Evolutionary conservation across 768 basidiomycete species (phyloP), one percentile per base, ranked within the genome.

Genomic region (Boletus rex-veris): DNA sequence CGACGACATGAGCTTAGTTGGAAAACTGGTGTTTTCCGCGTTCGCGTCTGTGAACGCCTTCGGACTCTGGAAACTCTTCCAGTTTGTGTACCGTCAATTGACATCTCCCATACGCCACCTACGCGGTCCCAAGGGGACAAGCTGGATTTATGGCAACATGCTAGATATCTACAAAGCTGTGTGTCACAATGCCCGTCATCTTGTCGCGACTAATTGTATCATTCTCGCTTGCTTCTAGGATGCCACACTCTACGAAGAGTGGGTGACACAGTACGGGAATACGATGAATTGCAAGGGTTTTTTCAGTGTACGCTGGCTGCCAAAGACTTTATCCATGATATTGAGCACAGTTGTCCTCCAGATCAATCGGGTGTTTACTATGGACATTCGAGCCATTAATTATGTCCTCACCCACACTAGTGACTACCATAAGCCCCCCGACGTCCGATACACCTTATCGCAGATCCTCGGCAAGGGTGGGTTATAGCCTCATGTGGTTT

Each of bases 381-480:
- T 75, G 50, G 89, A 90, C 64, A 73, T 79, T 0, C 79, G 79
- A 19, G 86, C 86, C 0, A 48, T 90, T 40, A 77, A 78, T 43
- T 82, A 90, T 57, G 71, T 92, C 45, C 71, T 91, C 15, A 51
- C 46, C 5, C 82, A 86, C 50, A 71, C 70, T 31, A 62, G 73
- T 37, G 69, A 75, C 45, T 88, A 84, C 59, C 77, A 80, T 48
- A 88, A 87, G 44, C 44, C 44, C 11, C 10, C 18, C 1, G 35
- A 42, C 2, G 21, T n/a, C 15, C 48, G 44, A 35, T 40, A 48
- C 15, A 35, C 4, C 16, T n/a, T 58, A 2, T 40, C 42, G 16
- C 46, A 48, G 28, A 2, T 58, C 8, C 10, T 58, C n/a, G 50
- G 57, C 8, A 0, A 41, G 4, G 56, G 57, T 58, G 7, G 2